Percentiles rank a stretch among this genome's conserved stretches.
These are phyloP conservation scores for Lachnellula hyalina DNA, from an alignment of 2,329 filamentous ascomycete genomes.

Conservation along the genomic window DNA sequence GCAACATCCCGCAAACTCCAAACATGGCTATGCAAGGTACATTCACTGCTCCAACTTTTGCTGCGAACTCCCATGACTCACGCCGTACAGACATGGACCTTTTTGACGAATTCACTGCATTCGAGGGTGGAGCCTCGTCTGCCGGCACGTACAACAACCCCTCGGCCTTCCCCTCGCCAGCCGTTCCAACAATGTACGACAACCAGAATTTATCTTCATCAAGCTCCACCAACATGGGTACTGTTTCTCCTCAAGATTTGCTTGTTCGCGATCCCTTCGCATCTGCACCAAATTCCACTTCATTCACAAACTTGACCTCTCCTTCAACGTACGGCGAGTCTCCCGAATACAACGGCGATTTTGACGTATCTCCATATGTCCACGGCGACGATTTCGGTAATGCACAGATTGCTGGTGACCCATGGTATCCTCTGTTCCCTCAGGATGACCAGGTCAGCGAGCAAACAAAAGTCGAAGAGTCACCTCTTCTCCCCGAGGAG, in stretches of 20 bases:
- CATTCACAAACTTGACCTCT: conserved; percentile 79
- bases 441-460: conserved; percentile 35
- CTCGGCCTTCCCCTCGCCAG: conserved; percentile 30
- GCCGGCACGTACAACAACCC: conserved; percentile 15
- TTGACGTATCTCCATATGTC: conserved; percentile 76
- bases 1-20: conserved; percentile 40
- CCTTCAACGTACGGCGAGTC: conserved; percentile 75
- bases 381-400: conserved; percentile 47
- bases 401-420: conserved; percentile 37
- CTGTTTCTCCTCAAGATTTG: conserved; percentile 79
- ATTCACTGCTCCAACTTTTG: conserved; percentile 18
- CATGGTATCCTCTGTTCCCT: conserved; percentile 73
- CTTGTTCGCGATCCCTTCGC: conserved; percentile 62
- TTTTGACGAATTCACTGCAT: conserved; percentile 52
- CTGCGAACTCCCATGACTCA: conserved; percentile 25
- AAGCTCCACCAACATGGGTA: conserved; percentile 55
- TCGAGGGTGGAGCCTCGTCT: conserved; percentile 37
- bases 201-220: conserved; percentile 33
- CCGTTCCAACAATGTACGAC: conserved; percentile 44
- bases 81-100: conserved; percentile 45
- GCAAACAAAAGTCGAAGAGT: conserved; percentile 21
- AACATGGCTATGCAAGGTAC: conserved; percentile 57
- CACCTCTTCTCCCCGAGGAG: conserved; percentile 33
- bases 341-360: conserved; percentile 64
- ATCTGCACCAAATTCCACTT: conserved; percentile 76